Evolutionary conservation across 345 rosid species (phyloP).

Genomic region (Balakata baccata): DNA sequence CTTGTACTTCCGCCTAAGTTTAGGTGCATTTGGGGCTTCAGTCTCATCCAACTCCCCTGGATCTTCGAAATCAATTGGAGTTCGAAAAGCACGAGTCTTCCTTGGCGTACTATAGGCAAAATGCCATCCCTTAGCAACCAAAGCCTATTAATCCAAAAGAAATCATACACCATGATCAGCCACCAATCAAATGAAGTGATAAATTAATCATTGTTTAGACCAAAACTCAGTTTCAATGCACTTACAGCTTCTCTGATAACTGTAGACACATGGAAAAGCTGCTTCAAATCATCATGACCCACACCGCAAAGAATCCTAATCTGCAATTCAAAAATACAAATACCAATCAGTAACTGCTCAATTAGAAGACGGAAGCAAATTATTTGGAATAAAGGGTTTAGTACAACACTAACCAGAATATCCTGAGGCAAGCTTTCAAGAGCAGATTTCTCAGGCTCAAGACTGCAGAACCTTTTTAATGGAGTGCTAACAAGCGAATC

Average conservation of each 20-base stretch:
- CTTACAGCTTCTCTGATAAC: slow-evolving; percentile 70
- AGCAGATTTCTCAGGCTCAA: slow-evolving; percentile 31
- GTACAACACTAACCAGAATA: slow-evolving; percentile 46
- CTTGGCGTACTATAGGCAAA: slow-evolving; percentile 68
- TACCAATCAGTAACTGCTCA: not conserved
- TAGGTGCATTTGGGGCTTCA: slow-evolving; percentile 72
- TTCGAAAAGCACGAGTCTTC: slow-evolving; percentile 49
- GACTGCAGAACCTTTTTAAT: no score
- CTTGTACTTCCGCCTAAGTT: slow-evolving; percentile 27
- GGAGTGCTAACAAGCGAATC: no score
- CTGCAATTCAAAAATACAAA: slow-evolving; percentile 30
- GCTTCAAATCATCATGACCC: slow-evolving; percentile 67
- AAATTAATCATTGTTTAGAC: no score
- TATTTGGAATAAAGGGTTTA: not conserved
- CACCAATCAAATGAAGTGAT: no score
- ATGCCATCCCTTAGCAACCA: slow-evolving; percentile 54
- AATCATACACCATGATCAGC: not conserved
- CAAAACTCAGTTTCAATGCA: not conserved
- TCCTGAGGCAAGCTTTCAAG: slow-evolving; percentile 78
- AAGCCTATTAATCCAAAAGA: slow-evolving; percentile 40
- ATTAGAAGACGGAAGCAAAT: slow-evolving; percentile 4
- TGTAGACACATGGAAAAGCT: slow-evolving; percentile 59
- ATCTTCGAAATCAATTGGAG: slow-evolving; percentile 29
- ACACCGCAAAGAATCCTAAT: slow-evolving; percentile 60
- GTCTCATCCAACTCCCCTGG: slow-evolving; percentile 34